Percentiles rank a stretch among this genome's conserved stretches.
Conservation (phyloP, 805 yeast genomes). For the Lachancea kluyveri region DNA sequence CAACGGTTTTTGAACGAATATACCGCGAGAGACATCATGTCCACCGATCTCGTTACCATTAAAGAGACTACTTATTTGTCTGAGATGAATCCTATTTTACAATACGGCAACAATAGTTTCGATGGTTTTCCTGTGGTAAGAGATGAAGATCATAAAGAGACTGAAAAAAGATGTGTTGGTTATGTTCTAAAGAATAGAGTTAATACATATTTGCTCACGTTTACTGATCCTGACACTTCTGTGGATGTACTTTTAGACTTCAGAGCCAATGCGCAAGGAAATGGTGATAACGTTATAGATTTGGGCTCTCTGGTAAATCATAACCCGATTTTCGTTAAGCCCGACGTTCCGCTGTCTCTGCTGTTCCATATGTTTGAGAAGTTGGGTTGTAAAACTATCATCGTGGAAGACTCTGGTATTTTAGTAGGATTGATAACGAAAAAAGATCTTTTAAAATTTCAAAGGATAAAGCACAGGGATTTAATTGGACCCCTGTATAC, state of each 20-base stretch:
- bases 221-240: background rate
- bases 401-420: constrained; percentile 56
- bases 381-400: constrained; percentile 71
- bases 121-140: constrained; percentile 52
- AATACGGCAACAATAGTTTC: constrained; percentile 29
- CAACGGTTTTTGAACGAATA: constrained; percentile 44
- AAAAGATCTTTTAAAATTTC: constrained; percentile 73
- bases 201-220: background rate
- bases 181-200: constrained; percentile 19
- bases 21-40: constrained; percentile 57
- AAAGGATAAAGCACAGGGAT: constrained; percentile 31
- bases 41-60: constrained; percentile 29
- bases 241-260: background rate
- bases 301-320: constrained; percentile 33
- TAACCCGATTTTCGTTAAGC: constrained; percentile 57
- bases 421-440: constrained; percentile 75
- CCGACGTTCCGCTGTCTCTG: constrained; percentile 50
- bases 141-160: constrained; percentile 31
- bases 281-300: background rate
- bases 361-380: constrained; percentile 65
- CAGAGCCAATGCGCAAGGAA: background rate
- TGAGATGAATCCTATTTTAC: constrained; percentile 21
- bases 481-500: constrained; percentile 23
- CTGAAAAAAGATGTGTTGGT: constrained; percentile 36
- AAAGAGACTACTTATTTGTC: constrained; percentile 22